phyloP scores from a whole-genome alignment of 1,139 yeast genomes.

The Eremothecium cymbalariae region DNA sequence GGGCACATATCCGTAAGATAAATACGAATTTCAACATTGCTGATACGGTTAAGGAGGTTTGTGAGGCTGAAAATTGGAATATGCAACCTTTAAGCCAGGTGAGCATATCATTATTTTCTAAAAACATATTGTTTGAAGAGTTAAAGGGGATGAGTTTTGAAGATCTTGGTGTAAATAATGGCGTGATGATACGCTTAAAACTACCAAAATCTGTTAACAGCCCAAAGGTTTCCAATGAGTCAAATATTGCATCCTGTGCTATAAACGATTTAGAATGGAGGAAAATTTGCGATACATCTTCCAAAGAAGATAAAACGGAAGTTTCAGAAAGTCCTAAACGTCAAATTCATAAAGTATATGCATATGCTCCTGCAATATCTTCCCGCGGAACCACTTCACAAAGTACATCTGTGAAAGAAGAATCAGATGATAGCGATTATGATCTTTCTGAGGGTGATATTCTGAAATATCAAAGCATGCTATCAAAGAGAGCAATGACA shows the following conservation, averaged over 20 bases:
- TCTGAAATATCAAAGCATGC: conserved; percentile 42
- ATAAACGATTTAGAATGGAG: too few relatives aligned
- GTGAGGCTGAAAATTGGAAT: conserved; percentile 9
- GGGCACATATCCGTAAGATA: conserved; percentile 14
- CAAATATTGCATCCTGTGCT: too few relatives aligned
- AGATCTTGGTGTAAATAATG: conserved; percentile 19
- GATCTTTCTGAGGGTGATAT: conserved; percentile 48
- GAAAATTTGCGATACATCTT: too few relatives aligned
- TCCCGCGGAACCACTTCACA: too few relatives aligned
- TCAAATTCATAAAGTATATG: too few relatives aligned
- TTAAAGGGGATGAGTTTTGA: conserved; percentile 15
- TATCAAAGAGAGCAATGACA: conserved; percentile 35
- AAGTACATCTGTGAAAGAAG: background rate
- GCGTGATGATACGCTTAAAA: conserved; percentile 16
- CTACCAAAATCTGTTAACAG: too few relatives aligned
- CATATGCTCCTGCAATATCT: too few relatives aligned
- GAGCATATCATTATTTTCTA: conserved; percentile 21
- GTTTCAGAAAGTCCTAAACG: too few relatives aligned
- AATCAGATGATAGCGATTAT: conserved; percentile 24
- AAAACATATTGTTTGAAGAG: conserved; percentile 13
- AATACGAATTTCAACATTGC: conserved; percentile 7
- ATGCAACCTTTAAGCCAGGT: conserved; percentile 8
- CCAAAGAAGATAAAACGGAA: too few relatives aligned
- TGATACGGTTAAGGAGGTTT: conserved; percentile 10
- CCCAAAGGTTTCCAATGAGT: too few relatives aligned